Base-by-base conservation (phyloP, 73 alveolate species). In the Paramecium sonneborni region DNA sequence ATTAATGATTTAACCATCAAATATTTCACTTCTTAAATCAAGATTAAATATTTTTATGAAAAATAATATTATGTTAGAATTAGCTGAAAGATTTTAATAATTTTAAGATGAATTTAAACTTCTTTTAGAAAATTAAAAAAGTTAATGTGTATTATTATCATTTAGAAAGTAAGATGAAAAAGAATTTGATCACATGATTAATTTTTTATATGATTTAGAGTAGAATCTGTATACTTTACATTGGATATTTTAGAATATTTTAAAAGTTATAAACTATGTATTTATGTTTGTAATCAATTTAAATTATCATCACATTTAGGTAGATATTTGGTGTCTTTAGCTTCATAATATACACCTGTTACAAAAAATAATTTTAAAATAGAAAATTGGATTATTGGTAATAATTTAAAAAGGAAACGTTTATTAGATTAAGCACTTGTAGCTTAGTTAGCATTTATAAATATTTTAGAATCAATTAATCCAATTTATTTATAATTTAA, bases 231-330 rank as follows among this genome's bases (percentile, higher is more conserved):
- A 14, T 85, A 95, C 37, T 87, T 96, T 37, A 86, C 96, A 3
- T 86, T 97, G 34, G 99, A 97, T 88, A 94, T 96, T 30, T 93
- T 97, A 6, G 99, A 97, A 67, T 86, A 96, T 70, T 97, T 93
- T 91, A 96, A 96, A 85, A 79, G 95, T 89, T 96, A 86, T 85
- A 96, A 95, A 86, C 92, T 97, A 6, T 96, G 98, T 56, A 92
- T 97, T 86, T 94, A 96, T 88, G 96, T 97, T 86, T 97, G 99
- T 92, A 97, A 97, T 85, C 72, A 98, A 43, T 97, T 96, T 46
- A 92, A 96, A 43, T 68, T 97, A 58, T 92, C 93, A 3, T 94
- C 94, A 6, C 89, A 95, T 46, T 39, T 97, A 12, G 98, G 98
- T 6, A 94, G 98, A 68, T 97, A 96, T 74, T 57, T 97, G 38